Percentiles rank a stretch among this genome's conserved stretches.
Conservation (phyloP, 2,329 filamentous ascomycete genomes). For the Acrocalymma vagum region DNA sequence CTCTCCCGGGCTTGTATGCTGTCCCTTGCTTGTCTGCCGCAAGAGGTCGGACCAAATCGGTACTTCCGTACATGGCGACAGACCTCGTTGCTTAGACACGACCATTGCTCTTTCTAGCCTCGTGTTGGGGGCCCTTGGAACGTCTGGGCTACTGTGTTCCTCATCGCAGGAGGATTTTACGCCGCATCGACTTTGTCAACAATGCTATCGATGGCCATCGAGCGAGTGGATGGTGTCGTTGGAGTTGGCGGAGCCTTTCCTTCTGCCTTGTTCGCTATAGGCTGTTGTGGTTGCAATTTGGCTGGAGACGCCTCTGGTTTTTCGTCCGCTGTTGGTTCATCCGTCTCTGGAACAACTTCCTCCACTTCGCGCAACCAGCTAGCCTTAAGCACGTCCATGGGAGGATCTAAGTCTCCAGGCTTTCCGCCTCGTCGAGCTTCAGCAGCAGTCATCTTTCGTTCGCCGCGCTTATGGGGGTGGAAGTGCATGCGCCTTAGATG, state of each 20-base stretch:
- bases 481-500: conserved; percentile 91
- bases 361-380: conserved; percentile 67
- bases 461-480: conserved; percentile 68
- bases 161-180: conserved; percentile 21
- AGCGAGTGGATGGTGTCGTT: conserved; percentile 46
- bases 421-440: conserved; percentile 68
- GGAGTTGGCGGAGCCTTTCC: conserved; percentile 45
- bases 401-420: conserved; percentile 62
- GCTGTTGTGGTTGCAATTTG: conserved; percentile 16
- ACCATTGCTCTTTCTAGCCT: no score
- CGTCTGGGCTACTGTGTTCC: no score
- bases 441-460: conserved; percentile 64
- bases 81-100: no score
- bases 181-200: conserved; percentile 47
- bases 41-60: no score
- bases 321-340: conserved; percentile 32
- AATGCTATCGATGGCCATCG: conserved; percentile 50
- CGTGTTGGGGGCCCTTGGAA: no score
- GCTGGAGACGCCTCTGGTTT: neutral
- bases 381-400: conserved; percentile 67
- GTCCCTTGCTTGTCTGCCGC: no score
- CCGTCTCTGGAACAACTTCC: conserved; percentile 48
- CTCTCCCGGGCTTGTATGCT: no score
- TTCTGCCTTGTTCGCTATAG: conserved; percentile 29
- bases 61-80: no score